Conservation (phyloP, 352 stramenopile genomes). For the Pythium guiyangense region DNA sequence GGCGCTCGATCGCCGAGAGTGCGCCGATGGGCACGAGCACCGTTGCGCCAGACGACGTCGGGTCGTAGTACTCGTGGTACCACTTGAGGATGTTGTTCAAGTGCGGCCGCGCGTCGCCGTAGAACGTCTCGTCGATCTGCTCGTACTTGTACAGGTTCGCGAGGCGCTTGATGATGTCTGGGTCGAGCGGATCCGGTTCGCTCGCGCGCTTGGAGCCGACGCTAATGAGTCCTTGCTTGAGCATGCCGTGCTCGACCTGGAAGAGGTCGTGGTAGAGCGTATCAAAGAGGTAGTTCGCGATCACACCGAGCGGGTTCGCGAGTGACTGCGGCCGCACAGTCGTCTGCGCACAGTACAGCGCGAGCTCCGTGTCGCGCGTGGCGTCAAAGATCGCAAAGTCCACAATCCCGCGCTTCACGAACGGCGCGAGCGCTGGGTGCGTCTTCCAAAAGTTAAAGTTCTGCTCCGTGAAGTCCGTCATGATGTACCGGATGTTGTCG, state of each 20-base stretch:
- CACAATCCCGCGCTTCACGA: conserved; percentile 81
- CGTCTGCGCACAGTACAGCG: conserved; percentile 51
- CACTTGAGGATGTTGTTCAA: conserved; percentile 91
- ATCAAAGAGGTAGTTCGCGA: conserved; percentile 95
- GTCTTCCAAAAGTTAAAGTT: conserved; percentile 94
- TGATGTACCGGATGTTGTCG: conserved; percentile 91
- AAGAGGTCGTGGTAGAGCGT: conserved; percentile 92
- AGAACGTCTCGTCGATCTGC: conserved; percentile 78
- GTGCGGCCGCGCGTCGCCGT: conserved; percentile 60
- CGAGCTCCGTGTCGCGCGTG: conserved; percentile 82
- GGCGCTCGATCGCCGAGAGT: conserved; percentile 66
- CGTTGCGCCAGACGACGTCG: conserved; percentile 55
- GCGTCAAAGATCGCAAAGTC: conserved; percentile 94
- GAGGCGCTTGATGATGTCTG: conserved; percentile 93
- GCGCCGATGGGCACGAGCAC: conserved; percentile 91
- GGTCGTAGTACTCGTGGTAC: conserved; percentile 83
- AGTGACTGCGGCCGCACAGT: conserved; percentile 49
- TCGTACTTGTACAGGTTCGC: conserved; percentile 88
- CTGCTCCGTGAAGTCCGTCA: conserved; percentile 93
- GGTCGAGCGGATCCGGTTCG: conserved; percentile 84
- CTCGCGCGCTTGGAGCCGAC: conserved; percentile 67
- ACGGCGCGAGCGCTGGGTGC: conserved; percentile 81
- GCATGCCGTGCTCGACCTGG: conserved; percentile 74
- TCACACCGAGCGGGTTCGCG: conserved; percentile 86
- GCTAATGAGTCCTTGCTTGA: conserved; percentile 91